A percentile compares a stretch with the other conserved stretches of the same genome.
phyloP scores from a whole-genome alignment of 2,329 filamentous ascomycete species.

The Phoma sp. region DNA sequence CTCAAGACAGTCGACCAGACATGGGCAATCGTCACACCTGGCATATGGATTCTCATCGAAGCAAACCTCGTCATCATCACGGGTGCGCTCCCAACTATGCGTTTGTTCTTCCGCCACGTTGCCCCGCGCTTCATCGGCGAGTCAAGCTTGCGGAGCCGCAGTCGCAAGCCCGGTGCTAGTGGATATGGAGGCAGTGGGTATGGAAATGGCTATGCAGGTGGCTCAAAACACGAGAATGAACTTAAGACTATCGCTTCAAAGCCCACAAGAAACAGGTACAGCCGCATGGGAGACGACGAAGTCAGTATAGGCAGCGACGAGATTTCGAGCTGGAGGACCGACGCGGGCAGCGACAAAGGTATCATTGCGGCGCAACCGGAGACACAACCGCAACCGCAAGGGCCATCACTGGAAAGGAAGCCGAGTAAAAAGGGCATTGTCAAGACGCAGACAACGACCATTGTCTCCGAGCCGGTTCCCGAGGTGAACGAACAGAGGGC shows the following conservation, averaged over 20 bases:
- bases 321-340: not conserved
- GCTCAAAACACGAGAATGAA: slow-evolving; percentile 2
- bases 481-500: not conserved
- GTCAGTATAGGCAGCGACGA: slow-evolving; percentile 23
- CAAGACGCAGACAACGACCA: slow-evolving; percentile 7
- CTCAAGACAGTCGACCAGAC: slow-evolving; percentile 18
- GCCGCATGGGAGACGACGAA: slow-evolving; percentile 14
- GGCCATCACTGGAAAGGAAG: not conserved
- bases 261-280: slow-evolving; percentile 3
- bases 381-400: too few species aligned
- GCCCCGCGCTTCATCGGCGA: slow-evolving; percentile 34
- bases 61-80: slow-evolving; percentile 53
- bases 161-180: not conserved
- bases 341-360: not conserved
- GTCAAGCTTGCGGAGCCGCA: slow-evolving; percentile 12
- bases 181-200: not conserved
- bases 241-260: slow-evolving; percentile 18
- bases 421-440: not conserved
- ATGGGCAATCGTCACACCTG: slow-evolving; percentile 24
- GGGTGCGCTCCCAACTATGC: slow-evolving; percentile 52
- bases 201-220: slow-evolving; percentile 5
- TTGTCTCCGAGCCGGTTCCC: slow-evolving; percentile 3
- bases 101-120: slow-evolving; percentile 51
- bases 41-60: slow-evolving; percentile 44
- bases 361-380: not conserved